These are phyloP conservation scores for Aphanomyces astaci DNA, from an alignment of 352 stramenopile genomes.

Conservation along the genomic window DNA sequence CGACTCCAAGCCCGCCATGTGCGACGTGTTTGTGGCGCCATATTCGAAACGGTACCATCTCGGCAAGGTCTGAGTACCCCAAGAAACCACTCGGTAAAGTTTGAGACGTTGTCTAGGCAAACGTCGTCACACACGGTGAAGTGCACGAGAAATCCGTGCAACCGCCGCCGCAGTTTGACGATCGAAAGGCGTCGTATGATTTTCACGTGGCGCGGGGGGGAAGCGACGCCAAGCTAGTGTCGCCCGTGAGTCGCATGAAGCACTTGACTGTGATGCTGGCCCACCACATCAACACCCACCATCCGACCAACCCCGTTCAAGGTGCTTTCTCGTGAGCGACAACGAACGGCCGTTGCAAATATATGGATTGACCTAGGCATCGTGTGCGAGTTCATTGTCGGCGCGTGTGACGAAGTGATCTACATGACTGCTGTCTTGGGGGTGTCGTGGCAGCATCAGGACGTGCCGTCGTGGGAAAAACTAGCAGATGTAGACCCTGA, in stretches of 20 bases:
- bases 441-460: conserved; percentile 6
- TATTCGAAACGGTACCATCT: conserved; percentile 19
- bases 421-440: conserved; percentile 19
- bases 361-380: too few relatives aligned
- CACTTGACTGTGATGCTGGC: conserved; percentile 3
- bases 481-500: conserved; percentile 13
- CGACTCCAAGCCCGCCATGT: conserved; percentile 14
- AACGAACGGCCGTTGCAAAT: background rate
- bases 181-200: conserved; percentile 5
- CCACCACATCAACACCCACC: conserved; percentile 6
- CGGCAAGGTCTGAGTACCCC: background rate
- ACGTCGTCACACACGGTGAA: background rate
- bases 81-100: background rate
- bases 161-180: conserved; percentile 2
- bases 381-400: conserved; percentile 20
- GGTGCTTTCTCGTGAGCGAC: background rate
- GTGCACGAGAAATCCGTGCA: background rate
- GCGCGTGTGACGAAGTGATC: background rate
- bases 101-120: background rate
- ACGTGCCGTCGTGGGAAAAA: conserved; percentile 1
- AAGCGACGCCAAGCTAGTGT: conserved; percentile 13
- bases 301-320: background rate
- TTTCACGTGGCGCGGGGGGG: conserved; percentile 5
- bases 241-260: conserved; percentile 18
- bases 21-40: conserved; percentile 9